Conservation (phyloP, 768 basidiomycete genomes). For the Lentinula boryana region DNA sequence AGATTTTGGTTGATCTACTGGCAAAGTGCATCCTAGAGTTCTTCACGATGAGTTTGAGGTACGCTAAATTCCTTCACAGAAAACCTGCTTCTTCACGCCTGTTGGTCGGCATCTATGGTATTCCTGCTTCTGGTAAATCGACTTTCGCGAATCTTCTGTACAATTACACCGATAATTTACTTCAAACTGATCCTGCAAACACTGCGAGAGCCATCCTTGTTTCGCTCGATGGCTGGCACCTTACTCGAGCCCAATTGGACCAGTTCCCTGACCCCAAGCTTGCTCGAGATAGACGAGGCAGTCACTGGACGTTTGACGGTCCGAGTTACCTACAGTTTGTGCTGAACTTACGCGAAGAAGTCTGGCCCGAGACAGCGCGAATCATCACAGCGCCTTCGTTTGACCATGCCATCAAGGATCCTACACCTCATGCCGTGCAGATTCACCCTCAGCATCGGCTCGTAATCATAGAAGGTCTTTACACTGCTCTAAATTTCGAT, state of each 20-base stretch:
- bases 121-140: constrained; percentile 86
- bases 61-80: background rate
- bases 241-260: constrained; percentile 73
- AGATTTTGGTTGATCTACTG: constrained; percentile 29
- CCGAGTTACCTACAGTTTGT: constrained; percentile 67
- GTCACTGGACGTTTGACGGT: constrained; percentile 89
- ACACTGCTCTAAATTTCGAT: constrained; percentile 65
- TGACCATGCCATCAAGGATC: constrained; percentile 85
- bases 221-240: constrained; percentile 90
- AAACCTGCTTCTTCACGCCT: constrained; percentile 31
- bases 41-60: background rate
- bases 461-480: constrained; percentile 87
- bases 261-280: constrained; percentile 66
- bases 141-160: constrained; percentile 61
- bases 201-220: constrained; percentile 52
- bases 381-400: constrained; percentile 74
- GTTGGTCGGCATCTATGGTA: constrained; percentile 68
- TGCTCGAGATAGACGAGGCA: constrained; percentile 77
- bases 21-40: constrained; percentile 25
- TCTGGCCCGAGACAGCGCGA: constrained; percentile 12
- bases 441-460: constrained; percentile 67
- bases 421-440: constrained; percentile 49
- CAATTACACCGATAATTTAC: constrained; percentile 41
- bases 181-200: constrained; percentile 12
- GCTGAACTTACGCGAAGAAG: constrained; percentile 38